A percentile compares a stretch with the other conserved stretches of the same genome.
Evolutionary conservation across 2,329 filamentous ascomycete species (phyloP).

Genomic region (Cytospora paraplurivora): DNA sequence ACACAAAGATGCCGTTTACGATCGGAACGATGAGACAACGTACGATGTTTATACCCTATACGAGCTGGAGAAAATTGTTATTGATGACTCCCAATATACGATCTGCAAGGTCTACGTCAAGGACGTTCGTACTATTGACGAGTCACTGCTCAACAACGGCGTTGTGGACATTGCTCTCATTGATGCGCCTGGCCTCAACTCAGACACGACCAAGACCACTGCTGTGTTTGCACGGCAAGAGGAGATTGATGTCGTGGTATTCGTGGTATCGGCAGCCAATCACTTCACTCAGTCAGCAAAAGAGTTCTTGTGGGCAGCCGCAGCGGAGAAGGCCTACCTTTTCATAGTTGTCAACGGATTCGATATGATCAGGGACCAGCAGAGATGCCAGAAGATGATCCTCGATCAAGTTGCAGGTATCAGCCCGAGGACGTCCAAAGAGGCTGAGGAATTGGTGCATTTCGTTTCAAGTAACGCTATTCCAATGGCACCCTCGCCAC

Average conservation of each 20-base stretch:
- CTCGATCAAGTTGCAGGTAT: conserved; percentile 83
- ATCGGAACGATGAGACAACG: conserved; percentile 89
- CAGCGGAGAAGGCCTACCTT: conserved; percentile 95
- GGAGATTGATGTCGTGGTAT: conserved; percentile 98
- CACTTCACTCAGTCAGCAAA: conserved; percentile 98
- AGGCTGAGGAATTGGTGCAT: conserved; percentile 88
- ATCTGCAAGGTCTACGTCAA: conserved; percentile 98
- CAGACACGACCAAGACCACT: conserved; percentile 94
- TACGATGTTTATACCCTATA: conserved; percentile 82
- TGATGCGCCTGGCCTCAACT: conserved; percentile 93
- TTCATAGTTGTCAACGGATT: conserved; percentile 99
- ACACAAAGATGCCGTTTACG: conserved; percentile 76
- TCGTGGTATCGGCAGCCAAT: conserved; percentile 95
- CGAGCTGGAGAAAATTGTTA: conserved; percentile 85
- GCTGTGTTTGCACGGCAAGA: conserved; percentile 96
- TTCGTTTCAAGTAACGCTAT: conserved; percentile 98
- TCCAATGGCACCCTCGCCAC: conserved; percentile 65
- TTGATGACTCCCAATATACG: conserved; percentile 83
- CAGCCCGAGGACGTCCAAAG: conserved; percentile 92
- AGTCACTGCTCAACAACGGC: conserved; percentile 94
- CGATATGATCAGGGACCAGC: conserved; percentile 89
- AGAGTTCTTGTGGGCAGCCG: conserved; percentile 95
- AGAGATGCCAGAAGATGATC: conserved; percentile 88
- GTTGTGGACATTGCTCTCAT: conserved; percentile 98
- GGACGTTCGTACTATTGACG: conserved; percentile 84